Percentiles rank a stretch among this genome's conserved stretches.
phyloP scores from a whole-genome alignment of 257 asterid species.

The Avicennia marina region DNA sequence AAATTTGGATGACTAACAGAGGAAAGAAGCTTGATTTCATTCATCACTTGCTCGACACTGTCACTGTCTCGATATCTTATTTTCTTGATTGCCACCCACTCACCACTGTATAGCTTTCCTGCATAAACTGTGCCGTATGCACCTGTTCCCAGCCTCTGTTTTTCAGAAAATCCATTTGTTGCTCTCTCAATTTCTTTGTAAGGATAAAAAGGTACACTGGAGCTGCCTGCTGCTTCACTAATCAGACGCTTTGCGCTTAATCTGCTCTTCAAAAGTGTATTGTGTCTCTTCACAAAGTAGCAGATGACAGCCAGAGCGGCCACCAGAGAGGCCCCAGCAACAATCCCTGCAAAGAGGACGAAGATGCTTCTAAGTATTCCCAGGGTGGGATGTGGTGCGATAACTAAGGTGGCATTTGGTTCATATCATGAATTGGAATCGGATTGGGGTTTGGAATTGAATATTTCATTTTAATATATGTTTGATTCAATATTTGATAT shows the following conservation, averaged over 20 bases:
- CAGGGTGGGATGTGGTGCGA: too few species aligned
- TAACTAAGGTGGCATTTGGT: too few species aligned
- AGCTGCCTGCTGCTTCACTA: constrained; percentile 62
- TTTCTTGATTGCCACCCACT: constrained; percentile 75
- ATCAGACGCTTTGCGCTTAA: constrained; percentile 59
- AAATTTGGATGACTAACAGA: constrained; percentile 87
- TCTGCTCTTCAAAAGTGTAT: constrained; percentile 32
- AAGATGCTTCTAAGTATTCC: too few species aligned
- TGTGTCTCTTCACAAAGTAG: constrained; percentile 44
- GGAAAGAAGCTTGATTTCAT: constrained; percentile 83
- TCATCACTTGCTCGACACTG: constrained; percentile 72
- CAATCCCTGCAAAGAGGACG: constrained; percentile 37
- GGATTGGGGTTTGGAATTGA: too few species aligned
- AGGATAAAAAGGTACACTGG: constrained; percentile 51
- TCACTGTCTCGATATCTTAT: constrained; percentile 59
- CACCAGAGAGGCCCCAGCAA: constrained; percentile 59
- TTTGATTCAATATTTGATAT: too few species aligned
- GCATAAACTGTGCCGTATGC: constrained; percentile 93
- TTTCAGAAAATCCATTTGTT: constrained; percentile 64
- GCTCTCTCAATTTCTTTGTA: constrained; percentile 80
- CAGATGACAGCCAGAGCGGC: constrained; percentile 27
- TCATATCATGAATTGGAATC: too few species aligned
- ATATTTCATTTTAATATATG: too few species aligned
- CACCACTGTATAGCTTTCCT: constrained; percentile 70
- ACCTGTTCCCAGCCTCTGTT: constrained; percentile 78